phyloP scores from a whole-genome alignment of 2,329 filamentous ascomycete species.

The Zelopaecilomyces penicillatus region DNA sequence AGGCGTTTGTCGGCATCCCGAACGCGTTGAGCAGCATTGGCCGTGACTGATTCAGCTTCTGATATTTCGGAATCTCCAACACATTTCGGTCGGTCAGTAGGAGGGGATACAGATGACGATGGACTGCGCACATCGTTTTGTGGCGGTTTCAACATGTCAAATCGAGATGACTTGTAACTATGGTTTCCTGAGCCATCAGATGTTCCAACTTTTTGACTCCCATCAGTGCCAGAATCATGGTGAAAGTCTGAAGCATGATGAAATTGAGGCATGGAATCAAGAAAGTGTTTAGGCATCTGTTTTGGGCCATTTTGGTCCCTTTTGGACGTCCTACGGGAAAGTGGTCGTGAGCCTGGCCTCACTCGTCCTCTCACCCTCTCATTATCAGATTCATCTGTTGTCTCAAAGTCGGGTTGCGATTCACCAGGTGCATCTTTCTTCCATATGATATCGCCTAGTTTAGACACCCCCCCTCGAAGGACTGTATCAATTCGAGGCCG shows the following conservation, averaged over 20 bases:
- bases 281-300: conserved; percentile 34
- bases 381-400: conserved; percentile 41
- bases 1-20: conserved; percentile 27
- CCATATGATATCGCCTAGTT: conserved; percentile 49
- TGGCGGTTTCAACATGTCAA: conserved; percentile 41
- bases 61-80: conserved; percentile 27
- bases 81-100: conserved; percentile 12
- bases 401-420: conserved; percentile 28
- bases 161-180: conserved; percentile 35
- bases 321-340: conserved; percentile 27
- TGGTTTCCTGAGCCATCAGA: conserved; percentile 6
- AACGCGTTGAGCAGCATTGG: conserved; percentile 19
- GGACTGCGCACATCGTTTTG: conserved; percentile 38
- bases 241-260: conserved; percentile 25
- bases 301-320: conserved; percentile 21
- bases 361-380: conserved; percentile 33
- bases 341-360: conserved; percentile 24
- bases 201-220: conserved; percentile 10
- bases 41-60: conserved; percentile 29
- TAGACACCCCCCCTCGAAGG: conserved; percentile 51
- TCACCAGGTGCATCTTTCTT: conserved; percentile 37
- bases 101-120: conserved; percentile 29
- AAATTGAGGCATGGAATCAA: conserved; percentile 46
- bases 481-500: conserved; percentile 65
- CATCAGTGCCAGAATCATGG: conserved; percentile 9